Evolutionary conservation across 1,284 basidiomycete species (phyloP).

Genomic region (Ganoderma sinense): DNA sequence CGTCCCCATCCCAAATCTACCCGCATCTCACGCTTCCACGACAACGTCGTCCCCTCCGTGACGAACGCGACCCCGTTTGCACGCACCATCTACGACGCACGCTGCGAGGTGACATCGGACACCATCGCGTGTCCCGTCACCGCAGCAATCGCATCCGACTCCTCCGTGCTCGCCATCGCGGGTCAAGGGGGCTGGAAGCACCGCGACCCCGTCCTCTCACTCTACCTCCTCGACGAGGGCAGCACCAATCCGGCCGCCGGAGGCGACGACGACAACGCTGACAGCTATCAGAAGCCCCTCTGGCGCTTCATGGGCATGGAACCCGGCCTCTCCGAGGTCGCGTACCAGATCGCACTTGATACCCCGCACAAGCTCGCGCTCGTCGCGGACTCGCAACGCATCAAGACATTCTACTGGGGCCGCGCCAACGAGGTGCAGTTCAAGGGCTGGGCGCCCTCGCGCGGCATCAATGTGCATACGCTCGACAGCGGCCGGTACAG

Average conservation of each 20-base stretch:
- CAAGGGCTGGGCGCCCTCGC: constrained; percentile 16
- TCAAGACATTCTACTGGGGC: constrained; percentile 33
- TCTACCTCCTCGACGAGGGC: constrained; percentile 35
- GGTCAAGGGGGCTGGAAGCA: constrained; percentile 44
- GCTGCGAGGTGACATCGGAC: constrained; percentile 23
- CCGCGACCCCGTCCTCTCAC: constrained; percentile 38
- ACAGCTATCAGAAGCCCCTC: background rate
- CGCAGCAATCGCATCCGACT: constrained; percentile 34
- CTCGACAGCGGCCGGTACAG: constrained; percentile 34
- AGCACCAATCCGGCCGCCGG: background rate
- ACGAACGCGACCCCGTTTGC: constrained; percentile 13
- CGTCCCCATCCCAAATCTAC: constrained; percentile 14
- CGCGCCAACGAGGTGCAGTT: constrained; percentile 16
- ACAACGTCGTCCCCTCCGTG: background rate
- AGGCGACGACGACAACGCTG: background rate
- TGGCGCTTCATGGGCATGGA: constrained; percentile 10
- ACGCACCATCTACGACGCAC: constrained; percentile 12
- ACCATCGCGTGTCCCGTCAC: constrained; percentile 29
- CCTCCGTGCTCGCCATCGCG: constrained; percentile 35
- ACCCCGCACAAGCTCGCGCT: constrained; percentile 26
- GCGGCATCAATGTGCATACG: constrained; percentile 39
- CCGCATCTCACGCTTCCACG: constrained; percentile 14
- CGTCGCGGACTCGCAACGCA: constrained; percentile 29
- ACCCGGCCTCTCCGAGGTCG: constrained; percentile 12
- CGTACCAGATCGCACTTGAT: constrained; percentile 13